Evolutionary conservation across 2,329 filamentous ascomycete genomes (phyloP).

Genomic region (Pseudocercospora cruenta): DNA sequence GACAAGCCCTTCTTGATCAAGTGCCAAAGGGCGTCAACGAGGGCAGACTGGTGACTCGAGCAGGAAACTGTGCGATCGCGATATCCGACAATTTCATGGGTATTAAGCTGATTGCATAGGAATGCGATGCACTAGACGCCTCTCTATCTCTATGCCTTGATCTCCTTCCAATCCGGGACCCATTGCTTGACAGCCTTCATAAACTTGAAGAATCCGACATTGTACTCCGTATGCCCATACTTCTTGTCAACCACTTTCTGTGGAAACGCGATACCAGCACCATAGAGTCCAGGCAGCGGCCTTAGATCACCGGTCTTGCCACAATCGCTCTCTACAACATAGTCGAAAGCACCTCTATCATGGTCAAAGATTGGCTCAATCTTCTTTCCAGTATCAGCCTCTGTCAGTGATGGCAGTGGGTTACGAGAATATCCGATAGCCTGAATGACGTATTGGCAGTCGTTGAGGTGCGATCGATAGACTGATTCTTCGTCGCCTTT

Average conservation of each 20-base stretch:
- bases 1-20: no score
- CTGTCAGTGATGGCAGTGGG: constrained; percentile 52
- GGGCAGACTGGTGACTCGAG: no score
- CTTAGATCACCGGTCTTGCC: constrained; percentile 23
- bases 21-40: no score
- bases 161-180: constrained; percentile 55
- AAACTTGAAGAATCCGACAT: constrained; percentile 68
- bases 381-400: constrained; percentile 36
- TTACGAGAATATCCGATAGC: constrained; percentile 62
- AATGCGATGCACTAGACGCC: neutral
- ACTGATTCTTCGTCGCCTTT: constrained; percentile 54
- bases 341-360: constrained; percentile 40
- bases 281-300: constrained; percentile 58
- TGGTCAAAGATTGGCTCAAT: constrained; percentile 51
- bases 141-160: neutral
- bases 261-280: constrained; percentile 67
- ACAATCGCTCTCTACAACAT: constrained; percentile 24
- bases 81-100: neutral
- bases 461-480: constrained; percentile 53
- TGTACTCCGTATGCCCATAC: constrained; percentile 62
- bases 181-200: constrained; percentile 62
- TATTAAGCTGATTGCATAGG: neutral
- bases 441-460: constrained; percentile 59
- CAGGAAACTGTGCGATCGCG: no score
- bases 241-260: constrained; percentile 65